Evolutionary conservation across 257 asterid species (phyloP).

Genomic region (Solanum clarkiae): DNA sequence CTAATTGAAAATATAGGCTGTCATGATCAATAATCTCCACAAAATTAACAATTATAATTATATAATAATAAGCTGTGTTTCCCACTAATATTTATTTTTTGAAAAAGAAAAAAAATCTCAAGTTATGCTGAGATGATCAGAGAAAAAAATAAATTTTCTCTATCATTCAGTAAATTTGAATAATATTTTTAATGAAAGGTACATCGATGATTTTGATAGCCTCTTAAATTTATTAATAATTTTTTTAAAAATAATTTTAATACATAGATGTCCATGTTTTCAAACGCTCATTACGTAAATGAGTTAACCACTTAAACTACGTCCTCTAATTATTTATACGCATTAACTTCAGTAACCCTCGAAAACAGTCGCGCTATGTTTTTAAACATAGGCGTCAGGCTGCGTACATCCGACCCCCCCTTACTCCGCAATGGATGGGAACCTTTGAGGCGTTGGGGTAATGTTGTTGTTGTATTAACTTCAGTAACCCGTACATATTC

Average conservation of each 20-base stretch:
- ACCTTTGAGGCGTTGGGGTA: too few species aligned
- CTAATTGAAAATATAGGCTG: not conserved
- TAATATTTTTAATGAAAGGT: too few species aligned
- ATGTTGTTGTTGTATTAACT: too few species aligned
- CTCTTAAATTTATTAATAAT: not conserved
- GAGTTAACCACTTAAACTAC: not conserved
- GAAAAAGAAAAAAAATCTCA: not conserved
- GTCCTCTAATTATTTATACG: not conserved
- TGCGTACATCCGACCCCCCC: too few species aligned
- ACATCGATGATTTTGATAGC: not conserved
- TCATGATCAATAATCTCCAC: not conserved
- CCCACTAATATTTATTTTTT: not conserved
- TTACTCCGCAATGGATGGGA: too few species aligned
- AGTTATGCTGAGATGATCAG: not conserved
- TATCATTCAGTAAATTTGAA: too few species aligned
- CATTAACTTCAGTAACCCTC: not conserved
- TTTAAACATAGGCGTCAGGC: too few species aligned
- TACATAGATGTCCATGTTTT: rapidly evolving
- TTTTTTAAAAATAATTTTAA: too few species aligned
- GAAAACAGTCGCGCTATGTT: too few species aligned
- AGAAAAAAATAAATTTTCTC: too few species aligned
- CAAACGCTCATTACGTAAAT: not conserved
- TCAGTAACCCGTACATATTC: not conserved
- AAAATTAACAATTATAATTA: not conserved
- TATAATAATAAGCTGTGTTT: not conserved